Evolutionary conservation across 169 alveolate species (phyloP).

Genomic region (Cryptosporidium muris): DNA sequence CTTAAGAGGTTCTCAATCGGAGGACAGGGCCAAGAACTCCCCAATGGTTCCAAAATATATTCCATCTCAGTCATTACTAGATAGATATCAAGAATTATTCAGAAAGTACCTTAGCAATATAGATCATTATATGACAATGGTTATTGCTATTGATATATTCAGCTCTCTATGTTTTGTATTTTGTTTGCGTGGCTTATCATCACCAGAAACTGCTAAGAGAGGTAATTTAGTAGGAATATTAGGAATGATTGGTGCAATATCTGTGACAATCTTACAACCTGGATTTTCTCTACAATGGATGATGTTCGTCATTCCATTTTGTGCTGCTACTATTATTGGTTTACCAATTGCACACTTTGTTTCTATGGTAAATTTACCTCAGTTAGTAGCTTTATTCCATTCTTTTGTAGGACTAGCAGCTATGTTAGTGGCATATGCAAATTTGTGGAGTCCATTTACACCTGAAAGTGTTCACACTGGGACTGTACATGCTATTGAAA

Average conservation of each 20-base stretch:
- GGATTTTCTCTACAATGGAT: slow-evolving; percentile 73
- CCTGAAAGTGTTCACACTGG: slow-evolving; percentile 45
- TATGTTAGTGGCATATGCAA: slow-evolving; percentile 84
- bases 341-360: slow-evolving; percentile 77
- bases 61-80: slow-evolving; percentile 19
- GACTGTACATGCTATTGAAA: slow-evolving; percentile 76
- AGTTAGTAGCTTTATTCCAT: slow-evolving; percentile 93
- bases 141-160: slow-evolving; percentile 54
- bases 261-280: slow-evolving; percentile 79
- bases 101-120: slow-evolving; percentile 21
- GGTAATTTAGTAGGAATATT: slow-evolving; percentile 86
- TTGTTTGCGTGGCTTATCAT: slow-evolving; percentile 82
- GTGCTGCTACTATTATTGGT: slow-evolving; percentile 72
- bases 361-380: slow-evolving; percentile 88
- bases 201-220: slow-evolving; percentile 84
- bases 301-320: slow-evolving; percentile 69
- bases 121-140: slow-evolving; percentile 12
- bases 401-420: slow-evolving; percentile 96
- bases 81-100: slow-evolving; percentile 4
- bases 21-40: not conserved
- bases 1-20: slow-evolving; percentile 43
- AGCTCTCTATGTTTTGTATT: slow-evolving; percentile 76
- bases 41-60: slow-evolving; percentile 19
- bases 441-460: slow-evolving; percentile 74
- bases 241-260: slow-evolving; percentile 84